A percentile compares a stretch with the other conserved stretches of the same genome.
Conservation (phyloP, 1,284 basidiomycete genomes). For the Leccinum fallax region DNA sequence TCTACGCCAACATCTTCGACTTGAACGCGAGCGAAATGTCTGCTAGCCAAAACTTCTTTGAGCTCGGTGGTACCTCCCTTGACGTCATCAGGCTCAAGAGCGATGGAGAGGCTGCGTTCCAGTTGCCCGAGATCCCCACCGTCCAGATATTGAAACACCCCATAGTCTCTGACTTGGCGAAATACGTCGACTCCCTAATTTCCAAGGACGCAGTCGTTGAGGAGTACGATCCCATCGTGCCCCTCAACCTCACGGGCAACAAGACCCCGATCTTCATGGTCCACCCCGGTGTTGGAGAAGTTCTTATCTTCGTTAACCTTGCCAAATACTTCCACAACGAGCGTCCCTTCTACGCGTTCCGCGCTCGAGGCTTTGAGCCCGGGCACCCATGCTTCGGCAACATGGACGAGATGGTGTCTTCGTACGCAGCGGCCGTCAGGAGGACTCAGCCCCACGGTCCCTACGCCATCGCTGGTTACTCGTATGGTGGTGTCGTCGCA, state of each 20-base stretch:
- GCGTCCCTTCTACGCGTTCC: constrained; percentile 47
- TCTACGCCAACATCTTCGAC: constrained; percentile 34
- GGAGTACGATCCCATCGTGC: constrained; percentile 40
- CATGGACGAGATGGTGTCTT: constrained; percentile 46
- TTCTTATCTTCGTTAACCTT: constrained; percentile 48
- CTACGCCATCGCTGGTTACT: constrained; percentile 50
- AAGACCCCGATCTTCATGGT: constrained; percentile 49
- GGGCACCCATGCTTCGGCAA: constrained; percentile 40
- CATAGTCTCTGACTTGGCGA: constrained; percentile 35
- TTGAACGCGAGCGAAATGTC: constrained; percentile 28
- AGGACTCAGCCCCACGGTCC: constrained; percentile 43
- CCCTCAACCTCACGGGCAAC: constrained; percentile 40
- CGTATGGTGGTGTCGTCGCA: constrained; percentile 50
- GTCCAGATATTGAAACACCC: constrained; percentile 46
- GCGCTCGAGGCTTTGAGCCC: constrained; percentile 47
- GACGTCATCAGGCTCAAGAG: constrained; percentile 39
- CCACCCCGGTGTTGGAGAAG: constrained; percentile 34
- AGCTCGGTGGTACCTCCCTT: constrained; percentile 37
- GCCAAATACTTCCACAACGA: constrained; percentile 43
- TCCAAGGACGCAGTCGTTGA: constrained; percentile 19
- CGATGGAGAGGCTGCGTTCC: constrained; percentile 37
- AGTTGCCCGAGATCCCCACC: constrained; percentile 41
- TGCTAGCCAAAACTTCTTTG: constrained; percentile 36
- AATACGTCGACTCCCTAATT: constrained; percentile 31
- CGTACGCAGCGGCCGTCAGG: constrained; percentile 43